Evolutionary conservation across 2,329 filamentous ascomycete species (phyloP).

Genomic region (Penicillium polonicum): DNA sequence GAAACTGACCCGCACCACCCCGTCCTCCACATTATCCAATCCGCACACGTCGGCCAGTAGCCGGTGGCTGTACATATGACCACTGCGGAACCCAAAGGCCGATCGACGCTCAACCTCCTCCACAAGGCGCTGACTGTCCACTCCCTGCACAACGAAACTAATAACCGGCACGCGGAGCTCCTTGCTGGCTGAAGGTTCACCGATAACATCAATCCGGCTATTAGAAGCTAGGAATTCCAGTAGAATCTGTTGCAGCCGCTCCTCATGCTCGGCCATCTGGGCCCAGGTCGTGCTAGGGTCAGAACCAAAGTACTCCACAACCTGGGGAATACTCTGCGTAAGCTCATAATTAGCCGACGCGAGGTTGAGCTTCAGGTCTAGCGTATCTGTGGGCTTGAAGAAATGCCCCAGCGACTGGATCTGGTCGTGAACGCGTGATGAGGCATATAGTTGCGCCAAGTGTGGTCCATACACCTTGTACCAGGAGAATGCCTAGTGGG

Average conservation of each 20-base stretch:
- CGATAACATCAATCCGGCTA: constrained; percentile 58
- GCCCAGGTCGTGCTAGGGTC: constrained; percentile 48
- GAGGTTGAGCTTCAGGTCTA: constrained; percentile 67
- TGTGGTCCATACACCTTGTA: constrained; percentile 83
- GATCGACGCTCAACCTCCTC: constrained; percentile 60
- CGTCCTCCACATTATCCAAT: constrained; percentile 58
- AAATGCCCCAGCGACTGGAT: constrained; percentile 63
- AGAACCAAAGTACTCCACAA: constrained; percentile 61
- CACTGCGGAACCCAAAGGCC: constrained; percentile 64
- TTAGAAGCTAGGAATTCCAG: constrained; percentile 59
- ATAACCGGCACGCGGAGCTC: constrained; percentile 61
- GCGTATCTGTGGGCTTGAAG: constrained; percentile 60
- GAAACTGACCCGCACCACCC: constrained; percentile 68
- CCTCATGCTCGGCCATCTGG: constrained; percentile 59
- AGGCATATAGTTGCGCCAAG: constrained; percentile 68
- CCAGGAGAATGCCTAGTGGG: constrained; percentile 63
- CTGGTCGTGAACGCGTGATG: constrained; percentile 54
- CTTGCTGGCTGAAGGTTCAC: constrained; percentile 52
- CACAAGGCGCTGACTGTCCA: constrained; percentile 58
- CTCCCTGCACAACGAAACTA: constrained; percentile 63
- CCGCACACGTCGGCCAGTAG: constrained; percentile 60
- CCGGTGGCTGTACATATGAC: constrained; percentile 67
- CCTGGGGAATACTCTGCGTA: constrained; percentile 59
- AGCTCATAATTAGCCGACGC: constrained; percentile 71
- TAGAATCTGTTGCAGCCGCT: constrained; percentile 57